A percentile compares a stretch with the other conserved stretches of the same genome.
Evolutionary conservation across 2,329 filamentous ascomycete genomes (phyloP).

Genomic region (Madurella fahalii): DNA sequence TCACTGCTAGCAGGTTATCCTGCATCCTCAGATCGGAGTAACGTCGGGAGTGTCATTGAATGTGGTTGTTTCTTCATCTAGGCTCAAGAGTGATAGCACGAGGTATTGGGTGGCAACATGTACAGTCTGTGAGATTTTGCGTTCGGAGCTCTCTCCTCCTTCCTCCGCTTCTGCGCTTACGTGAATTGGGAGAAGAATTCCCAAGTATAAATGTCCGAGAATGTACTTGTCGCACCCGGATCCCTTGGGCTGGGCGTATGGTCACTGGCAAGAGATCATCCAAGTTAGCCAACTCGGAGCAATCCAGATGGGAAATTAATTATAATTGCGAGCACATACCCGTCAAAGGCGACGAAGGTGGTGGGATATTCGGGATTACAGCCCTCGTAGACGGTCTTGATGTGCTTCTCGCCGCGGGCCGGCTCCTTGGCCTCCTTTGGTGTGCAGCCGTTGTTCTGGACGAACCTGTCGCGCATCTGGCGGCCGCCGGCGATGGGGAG

Average conservation of each 20-base stretch:
- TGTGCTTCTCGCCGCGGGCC: slow-evolving; percentile 8
- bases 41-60: no score
- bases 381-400: slow-evolving; percentile 14
- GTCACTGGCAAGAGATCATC: no score
- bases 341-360: slow-evolving; percentile 15
- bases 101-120: no score
- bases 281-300: slow-evolving; percentile 5
- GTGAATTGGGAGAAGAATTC: slow-evolving; percentile 11
- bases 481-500: slow-evolving; percentile 13
- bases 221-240: background rate
- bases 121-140: no score
- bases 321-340: no score
- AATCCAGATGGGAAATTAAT: no score
- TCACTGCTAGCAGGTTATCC: no score
- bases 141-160: no score
- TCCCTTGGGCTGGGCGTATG: slow-evolving; percentile 4
- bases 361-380: slow-evolving; percentile 15
- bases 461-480: slow-evolving; percentile 20
- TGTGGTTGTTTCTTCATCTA: no score
- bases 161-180: no score
- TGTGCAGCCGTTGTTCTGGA: slow-evolving; percentile 18
- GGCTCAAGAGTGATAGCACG: no score
- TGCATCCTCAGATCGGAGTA: no score
- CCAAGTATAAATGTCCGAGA: slow-evolving; percentile 2
- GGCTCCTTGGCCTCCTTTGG: slow-evolving; percentile 4